Percentiles rank a stretch among this genome's conserved stretches.
phyloP scores from a whole-genome alignment of 169 alveolate species.

The Plasmodium cynomolgi region DNA sequence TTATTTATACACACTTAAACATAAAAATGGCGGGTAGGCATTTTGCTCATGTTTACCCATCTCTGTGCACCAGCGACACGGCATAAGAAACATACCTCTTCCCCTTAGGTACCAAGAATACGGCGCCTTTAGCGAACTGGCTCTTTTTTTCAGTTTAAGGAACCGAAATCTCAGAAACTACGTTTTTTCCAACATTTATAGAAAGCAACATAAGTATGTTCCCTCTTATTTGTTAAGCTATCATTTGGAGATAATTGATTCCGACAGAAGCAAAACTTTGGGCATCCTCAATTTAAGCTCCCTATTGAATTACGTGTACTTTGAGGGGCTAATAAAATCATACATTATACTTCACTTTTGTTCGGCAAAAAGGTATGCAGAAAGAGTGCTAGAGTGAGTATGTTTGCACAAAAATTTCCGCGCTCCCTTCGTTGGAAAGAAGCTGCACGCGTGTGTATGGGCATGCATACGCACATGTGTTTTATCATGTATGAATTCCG shows the following conservation, averaged over 20 bases:
- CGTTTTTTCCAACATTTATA: slow-evolving; percentile 55
- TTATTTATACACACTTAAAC: not conserved
- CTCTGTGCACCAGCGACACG: not conserved
- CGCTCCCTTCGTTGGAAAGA: not conserved
- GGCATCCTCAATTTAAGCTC: not conserved
- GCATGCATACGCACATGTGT: not conserved
- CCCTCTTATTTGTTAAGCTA: slow-evolving; percentile 46
- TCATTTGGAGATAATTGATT: slow-evolving; percentile 23
- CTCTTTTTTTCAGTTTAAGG: slow-evolving; percentile 63
- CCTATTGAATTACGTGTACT: slow-evolving; percentile 15
- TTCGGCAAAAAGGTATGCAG: slow-evolving; percentile 44
- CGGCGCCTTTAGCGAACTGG: slow-evolving; percentile 42
- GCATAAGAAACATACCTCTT: not conserved
- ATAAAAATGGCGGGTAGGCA: not conserved
- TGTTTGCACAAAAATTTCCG: not conserved
- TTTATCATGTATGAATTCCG: not conserved
- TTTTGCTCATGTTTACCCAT: not conserved
- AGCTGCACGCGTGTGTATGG: not conserved
- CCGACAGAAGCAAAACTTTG: not conserved
- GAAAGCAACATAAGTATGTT: slow-evolving; percentile 14
- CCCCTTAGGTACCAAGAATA: slow-evolving; percentile 60
- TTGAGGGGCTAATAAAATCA: slow-evolving; percentile 45
- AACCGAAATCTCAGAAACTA: slow-evolving; percentile 37
- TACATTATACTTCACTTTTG: slow-evolving; percentile 17
- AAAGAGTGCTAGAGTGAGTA: not conserved